Evolutionary conservation across 2,329 filamentous ascomycete species (phyloP).

Genomic region (Fusarium avenaceum): DNA sequence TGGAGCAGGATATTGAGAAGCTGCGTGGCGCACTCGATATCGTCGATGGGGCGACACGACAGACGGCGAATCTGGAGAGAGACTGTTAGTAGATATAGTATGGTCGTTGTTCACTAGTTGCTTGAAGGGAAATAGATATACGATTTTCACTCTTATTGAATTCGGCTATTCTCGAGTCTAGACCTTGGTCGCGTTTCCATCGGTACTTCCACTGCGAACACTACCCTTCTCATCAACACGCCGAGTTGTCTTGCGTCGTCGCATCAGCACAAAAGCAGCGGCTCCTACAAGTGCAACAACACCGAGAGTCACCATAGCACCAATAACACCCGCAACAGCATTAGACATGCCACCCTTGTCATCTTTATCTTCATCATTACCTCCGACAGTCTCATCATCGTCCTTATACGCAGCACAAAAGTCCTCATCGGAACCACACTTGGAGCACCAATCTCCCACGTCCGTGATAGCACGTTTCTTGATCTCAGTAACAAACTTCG

Average conservation of each 20-base stretch:
- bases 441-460: no score
- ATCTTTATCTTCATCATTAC: no score
- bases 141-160: background rate
- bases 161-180: background rate
- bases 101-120: background rate
- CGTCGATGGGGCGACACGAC: conserved; percentile 36
- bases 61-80: conserved; percentile 18
- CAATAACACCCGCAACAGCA: conserved; percentile 43
- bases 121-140: background rate
- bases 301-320: conserved; percentile 49
- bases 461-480: no score
- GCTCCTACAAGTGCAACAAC: conserved; percentile 43
- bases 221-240: conserved; percentile 22
- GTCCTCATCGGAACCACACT: no score
- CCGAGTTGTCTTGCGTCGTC: conserved; percentile 38
- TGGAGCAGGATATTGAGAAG: conserved; percentile 40
- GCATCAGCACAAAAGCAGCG: conserved; percentile 40
- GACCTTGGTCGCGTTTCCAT: conserved; percentile 11
- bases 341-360: no score
- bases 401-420: no score
- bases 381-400: no score
- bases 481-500: no score
- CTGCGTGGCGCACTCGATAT: conserved; percentile 31
- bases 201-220: conserved; percentile 31
- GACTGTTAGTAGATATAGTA: background rate